A percentile compares a stretch with the other conserved stretches of the same genome.
Conservation (phyloP, 2,329 filamentous ascomycete genomes). For the Exophiala aquamarina region DNA sequence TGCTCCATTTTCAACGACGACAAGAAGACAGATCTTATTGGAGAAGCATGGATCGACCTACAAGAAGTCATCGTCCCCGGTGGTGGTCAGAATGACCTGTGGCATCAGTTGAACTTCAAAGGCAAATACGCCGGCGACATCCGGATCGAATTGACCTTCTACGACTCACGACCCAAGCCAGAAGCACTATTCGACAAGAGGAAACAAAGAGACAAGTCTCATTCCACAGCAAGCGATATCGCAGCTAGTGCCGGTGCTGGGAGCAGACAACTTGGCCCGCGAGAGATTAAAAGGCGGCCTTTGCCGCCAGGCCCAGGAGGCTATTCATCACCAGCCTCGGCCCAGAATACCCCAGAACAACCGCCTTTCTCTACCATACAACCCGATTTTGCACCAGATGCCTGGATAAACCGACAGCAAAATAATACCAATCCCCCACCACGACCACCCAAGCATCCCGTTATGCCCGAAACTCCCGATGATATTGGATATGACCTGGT, state of each 20-base stretch:
- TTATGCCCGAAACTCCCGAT: constrained; percentile 22
- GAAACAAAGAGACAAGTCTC: constrained; percentile 42
- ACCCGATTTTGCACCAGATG: constrained; percentile 40
- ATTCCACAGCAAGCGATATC: constrained; percentile 31
- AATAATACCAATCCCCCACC: constrained; percentile 16
- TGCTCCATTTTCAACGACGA: constrained; percentile 97
- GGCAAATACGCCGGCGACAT: constrained; percentile 97
- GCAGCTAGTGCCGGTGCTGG: constrained; percentile 31
- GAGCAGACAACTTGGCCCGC: constrained; percentile 56
- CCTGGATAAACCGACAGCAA: constrained; percentile 6
- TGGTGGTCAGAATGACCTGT: constrained; percentile 90
- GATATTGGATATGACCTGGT: constrained; percentile 20
- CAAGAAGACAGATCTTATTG: constrained; percentile 95
- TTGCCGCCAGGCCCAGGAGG: constrained; percentile 70
- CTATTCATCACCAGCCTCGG: constrained; percentile 10
- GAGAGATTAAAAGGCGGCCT: constrained; percentile 73
- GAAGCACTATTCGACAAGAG: constrained; percentile 61
- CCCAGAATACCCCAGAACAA: constrained; percentile 4
- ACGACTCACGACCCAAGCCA: constrained; percentile 85
- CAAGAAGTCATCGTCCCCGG: constrained; percentile 77
- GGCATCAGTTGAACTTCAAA: constrained; percentile 83
- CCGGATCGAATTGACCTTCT: constrained; percentile 92
- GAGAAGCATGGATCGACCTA: constrained; percentile 87
- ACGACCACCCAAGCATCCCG: constrained; percentile 22
- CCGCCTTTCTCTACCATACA: constrained; percentile 36